Evolutionary conservation across 805 yeast genomes (phyloP).

Genomic region (Candida nitratophila): DNA sequence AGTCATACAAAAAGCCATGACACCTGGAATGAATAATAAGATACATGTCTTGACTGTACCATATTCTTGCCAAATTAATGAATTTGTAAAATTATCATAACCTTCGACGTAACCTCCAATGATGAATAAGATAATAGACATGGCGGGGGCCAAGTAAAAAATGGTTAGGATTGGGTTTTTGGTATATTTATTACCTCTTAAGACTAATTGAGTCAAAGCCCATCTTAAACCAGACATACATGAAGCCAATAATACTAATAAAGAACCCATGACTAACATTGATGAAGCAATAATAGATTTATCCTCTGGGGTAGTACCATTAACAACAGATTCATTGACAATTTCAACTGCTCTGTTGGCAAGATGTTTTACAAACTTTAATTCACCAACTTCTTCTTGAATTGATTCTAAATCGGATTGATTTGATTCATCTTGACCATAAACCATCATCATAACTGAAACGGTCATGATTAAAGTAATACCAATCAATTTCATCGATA

Average conservation of each 20-base stretch:
- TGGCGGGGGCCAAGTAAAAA: slow-evolving; percentile 71
- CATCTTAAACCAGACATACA: slow-evolving; percentile 81
- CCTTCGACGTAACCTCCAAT: slow-evolving; percentile 71
- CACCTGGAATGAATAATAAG: slow-evolving; percentile 67
- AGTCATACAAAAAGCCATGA: slow-evolving; percentile 80
- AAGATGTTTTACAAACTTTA: slow-evolving; percentile 11
- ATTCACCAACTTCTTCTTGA: slow-evolving; percentile 14
- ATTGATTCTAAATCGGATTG: slow-evolving; percentile 7
- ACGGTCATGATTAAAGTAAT: slow-evolving; percentile 69
- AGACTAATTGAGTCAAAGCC: slow-evolving; percentile 80
- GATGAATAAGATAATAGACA: slow-evolving; percentile 52
- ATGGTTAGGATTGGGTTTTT: slow-evolving; percentile 76
- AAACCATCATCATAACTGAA: slow-evolving; percentile 86
- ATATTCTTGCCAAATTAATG: slow-evolving; percentile 52
- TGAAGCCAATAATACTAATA: slow-evolving; percentile 69
- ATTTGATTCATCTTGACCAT: slow-evolving; percentile 21
- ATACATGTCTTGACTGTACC: slow-evolving; percentile 47
- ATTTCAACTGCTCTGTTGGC: slow-evolving; percentile 10
- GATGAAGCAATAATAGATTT: slow-evolving; percentile 8
- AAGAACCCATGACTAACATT: slow-evolving; percentile 43
- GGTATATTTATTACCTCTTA: slow-evolving; percentile 49
- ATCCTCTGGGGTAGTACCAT: slow-evolving; percentile 5
- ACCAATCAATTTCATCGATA: slow-evolving; percentile 53
- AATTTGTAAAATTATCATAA: slow-evolving; percentile 37
- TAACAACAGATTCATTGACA: slow-evolving; percentile 5